Percentiles rank a stretch among this genome's conserved stretches.
These are phyloP conservation scores for Dothideomycetidae sp. DNA, from an alignment of 2,329 filamentous ascomycete species.

Conservation along the genomic window DNA sequence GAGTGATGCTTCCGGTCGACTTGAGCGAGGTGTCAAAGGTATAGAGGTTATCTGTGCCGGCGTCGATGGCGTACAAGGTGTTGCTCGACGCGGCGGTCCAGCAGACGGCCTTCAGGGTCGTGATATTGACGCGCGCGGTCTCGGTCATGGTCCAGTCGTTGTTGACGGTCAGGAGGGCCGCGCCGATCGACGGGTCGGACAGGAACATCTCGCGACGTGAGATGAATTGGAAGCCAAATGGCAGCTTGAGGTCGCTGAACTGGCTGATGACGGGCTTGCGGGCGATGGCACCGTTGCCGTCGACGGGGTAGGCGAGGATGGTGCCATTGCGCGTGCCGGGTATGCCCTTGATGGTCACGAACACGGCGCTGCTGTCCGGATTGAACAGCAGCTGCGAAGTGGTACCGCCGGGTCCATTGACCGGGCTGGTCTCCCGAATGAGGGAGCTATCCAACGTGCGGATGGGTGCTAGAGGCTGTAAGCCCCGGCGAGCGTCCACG, in stretches of 20 bases:
- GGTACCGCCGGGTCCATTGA: too few relatives aligned
- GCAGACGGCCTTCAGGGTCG: slow-evolving; percentile 11
- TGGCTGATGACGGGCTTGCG: slow-evolving; percentile 5
- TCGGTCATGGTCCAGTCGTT: slow-evolving; percentile 8
- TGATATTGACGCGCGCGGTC: slow-evolving; percentile 7
- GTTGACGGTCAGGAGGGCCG: slow-evolving; percentile 10
- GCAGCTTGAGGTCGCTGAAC: slow-evolving; percentile 8
- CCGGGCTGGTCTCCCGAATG: too few relatives aligned
- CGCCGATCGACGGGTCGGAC: slow-evolving; percentile 12
- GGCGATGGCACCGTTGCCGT: slow-evolving; percentile 9
- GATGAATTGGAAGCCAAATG: slow-evolving; percentile 12
- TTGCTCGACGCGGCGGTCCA: slow-evolving; percentile 12
- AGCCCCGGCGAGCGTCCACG: background rate
- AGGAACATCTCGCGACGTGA: slow-evolving; percentile 10
- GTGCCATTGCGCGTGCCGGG: slow-evolving; percentile 8
- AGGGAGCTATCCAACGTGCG: background rate
- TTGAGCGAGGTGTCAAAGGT: background rate
- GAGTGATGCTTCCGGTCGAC: slow-evolving; percentile 6
- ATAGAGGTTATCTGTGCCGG: background rate
- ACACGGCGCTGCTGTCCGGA: slow-evolving; percentile 12
- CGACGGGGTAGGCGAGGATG: slow-evolving; percentile 10
- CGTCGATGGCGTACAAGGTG: slow-evolving; percentile 13
- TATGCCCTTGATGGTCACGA: slow-evolving; percentile 13
- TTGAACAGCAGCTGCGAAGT: slow-evolving; percentile 13
- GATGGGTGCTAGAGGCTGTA: background rate